Percentiles rank a stretch among this genome's conserved stretches.
Conservation (phyloP, 1,139 yeast genomes). For the Nakaseomyces sp. region DNA sequence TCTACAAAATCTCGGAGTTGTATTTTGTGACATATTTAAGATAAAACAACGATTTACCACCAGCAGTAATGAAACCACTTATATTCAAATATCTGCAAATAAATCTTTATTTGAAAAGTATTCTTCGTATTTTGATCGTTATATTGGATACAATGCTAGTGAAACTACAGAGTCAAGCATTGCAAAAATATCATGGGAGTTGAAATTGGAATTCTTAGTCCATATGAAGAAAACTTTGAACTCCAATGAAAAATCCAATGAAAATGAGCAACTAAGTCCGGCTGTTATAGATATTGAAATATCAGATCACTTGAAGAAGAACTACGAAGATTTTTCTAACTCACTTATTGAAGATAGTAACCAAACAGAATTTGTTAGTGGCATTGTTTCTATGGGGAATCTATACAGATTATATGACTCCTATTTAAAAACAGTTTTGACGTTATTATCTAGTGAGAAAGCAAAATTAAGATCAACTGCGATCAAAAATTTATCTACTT, state of each 20-base stretch:
- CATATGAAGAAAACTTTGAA: neutral
- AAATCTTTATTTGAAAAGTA: neutral
- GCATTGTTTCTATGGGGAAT: neutral
- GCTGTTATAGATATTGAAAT: neutral
- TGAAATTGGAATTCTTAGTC: neutral
- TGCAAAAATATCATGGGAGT: neutral
- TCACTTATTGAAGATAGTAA: neutral
- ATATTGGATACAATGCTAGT: neutral
- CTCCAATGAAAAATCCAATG: neutral
- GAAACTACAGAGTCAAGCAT: neutral
- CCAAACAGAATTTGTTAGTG: neutral
- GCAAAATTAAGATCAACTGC: conserved; percentile 59
- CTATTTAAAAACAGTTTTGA: conserved; percentile 43
- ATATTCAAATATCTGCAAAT: neutral
- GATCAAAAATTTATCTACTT: conserved; percentile 44
- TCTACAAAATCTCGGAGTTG: conserved; percentile 47
- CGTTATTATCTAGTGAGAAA: conserved; percentile 32
- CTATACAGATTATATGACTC: conserved; percentile 38
- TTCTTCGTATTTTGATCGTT: neutral
- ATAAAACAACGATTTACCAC: neutral
- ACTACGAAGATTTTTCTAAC: neutral
- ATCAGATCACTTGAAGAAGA: neutral
- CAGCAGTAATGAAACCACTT: neutral
- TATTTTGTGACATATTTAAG: conserved; percentile 43
- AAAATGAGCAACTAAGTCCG: neutral